Conservation (phyloP, 306 rosid genomes). For the Sechiopsis laciniata region DNA sequence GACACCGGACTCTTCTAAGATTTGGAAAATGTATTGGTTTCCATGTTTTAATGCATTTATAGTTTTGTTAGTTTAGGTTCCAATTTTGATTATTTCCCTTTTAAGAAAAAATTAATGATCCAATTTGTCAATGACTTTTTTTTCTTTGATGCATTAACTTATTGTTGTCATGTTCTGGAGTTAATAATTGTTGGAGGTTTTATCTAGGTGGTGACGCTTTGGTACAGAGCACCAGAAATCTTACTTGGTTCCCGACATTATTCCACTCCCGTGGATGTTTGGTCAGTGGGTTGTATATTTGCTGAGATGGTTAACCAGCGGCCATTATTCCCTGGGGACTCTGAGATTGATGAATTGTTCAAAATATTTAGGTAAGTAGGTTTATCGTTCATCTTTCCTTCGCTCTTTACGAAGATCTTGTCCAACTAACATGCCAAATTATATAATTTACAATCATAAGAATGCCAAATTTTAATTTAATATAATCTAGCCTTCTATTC, state of each 20-base stretch:
- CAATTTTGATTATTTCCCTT: too few species aligned
- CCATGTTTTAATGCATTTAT: neutral
- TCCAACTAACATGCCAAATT: neutral
- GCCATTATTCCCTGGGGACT: constrained; percentile 96
- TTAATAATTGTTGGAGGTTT: constrained; percentile 21
- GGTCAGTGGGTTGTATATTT: constrained; percentile 99
- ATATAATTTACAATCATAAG: neutral
- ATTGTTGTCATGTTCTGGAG: constrained; percentile 9
- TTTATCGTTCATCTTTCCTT: constrained; percentile 17
- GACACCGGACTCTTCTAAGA: neutral
- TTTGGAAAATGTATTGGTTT: neutral
- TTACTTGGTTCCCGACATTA: constrained; percentile 97
- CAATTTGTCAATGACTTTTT: neutral
- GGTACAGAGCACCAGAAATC: constrained; percentile 99
- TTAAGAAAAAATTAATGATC: neutral
- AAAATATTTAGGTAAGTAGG: constrained; percentile 79
- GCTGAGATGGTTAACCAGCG: constrained; percentile 95
- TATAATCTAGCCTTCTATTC: neutral
- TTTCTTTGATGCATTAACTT: neutral
- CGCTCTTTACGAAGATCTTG: neutral
- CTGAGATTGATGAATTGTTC: constrained; percentile 95
- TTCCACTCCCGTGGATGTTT: constrained; percentile 95
- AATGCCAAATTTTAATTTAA: neutral
- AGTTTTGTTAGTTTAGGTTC: neutral
- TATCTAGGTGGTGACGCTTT: constrained; percentile 85